Base-by-base conservation (phyloP, 2,329 filamentous ascomycete species). In the Botrytis hyacinthi region DNA sequence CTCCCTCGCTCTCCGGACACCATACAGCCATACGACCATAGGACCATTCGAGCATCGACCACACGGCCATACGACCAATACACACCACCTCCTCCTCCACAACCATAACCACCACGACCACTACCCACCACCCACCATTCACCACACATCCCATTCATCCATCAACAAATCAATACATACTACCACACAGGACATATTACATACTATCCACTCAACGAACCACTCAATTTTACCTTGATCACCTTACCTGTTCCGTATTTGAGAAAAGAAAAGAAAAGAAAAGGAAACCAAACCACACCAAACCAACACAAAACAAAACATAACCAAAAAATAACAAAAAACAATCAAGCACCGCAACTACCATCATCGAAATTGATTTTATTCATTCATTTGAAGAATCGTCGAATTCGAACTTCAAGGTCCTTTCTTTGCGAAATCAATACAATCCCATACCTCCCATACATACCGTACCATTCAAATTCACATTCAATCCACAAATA, bases 261-360 rank as follows among this genome's bases (percentile, higher is more conserved):
- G 71, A 48, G 59, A 26, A 63, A 10, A 32, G 42, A 40, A 51
- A 32, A 22, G 20, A 51, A 69, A 57, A 54, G 9, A 40, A 57
- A 69, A 20, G 4, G 5, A 29, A 51, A 37, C 6, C 54, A 29
- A 8, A 40, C 10, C 9, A 40, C 2, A 40, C 10, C 9, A 40
- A 3, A 40, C 1, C 37, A 40, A 40, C 37, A 35, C 35, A 22
- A 59, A 26, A 29, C 42, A 71, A n/a, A 40, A 44, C 46, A 44
- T 16, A 14, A 42, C 22, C 44, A 4, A 59, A 44, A 67, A 22
- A 12, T 18, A 54, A 42, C 44, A 22, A 42, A 42, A 46, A 54
- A 63, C 46, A 7, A 37, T 40, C 37, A 18, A 40, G 48, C 16
- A 42, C 42, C 2, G 72, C 73, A 72, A 75, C 73, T 69, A 73